Evolutionary conservation across 2,329 filamentous ascomycete genomes (phyloP).

Genomic region (Akanthomyces muscarius): DNA sequence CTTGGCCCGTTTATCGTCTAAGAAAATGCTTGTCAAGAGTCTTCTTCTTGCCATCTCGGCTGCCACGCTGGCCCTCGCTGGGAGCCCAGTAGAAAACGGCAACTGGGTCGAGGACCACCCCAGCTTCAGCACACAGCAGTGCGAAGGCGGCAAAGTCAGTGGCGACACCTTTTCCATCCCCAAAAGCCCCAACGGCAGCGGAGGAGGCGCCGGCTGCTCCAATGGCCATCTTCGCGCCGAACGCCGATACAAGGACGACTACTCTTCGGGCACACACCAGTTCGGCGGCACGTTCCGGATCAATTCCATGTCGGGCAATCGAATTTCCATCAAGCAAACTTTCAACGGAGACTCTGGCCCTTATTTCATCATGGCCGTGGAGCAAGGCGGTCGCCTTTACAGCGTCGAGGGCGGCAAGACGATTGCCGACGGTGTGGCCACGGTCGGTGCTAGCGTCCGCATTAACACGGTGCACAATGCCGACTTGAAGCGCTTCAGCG

Average conservation of each 20-base stretch:
- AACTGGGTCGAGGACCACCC: conserved; percentile 12
- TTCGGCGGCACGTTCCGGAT: conserved; percentile 25
- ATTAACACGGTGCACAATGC: conserved; percentile 26
- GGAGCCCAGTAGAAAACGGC: conserved; percentile 8
- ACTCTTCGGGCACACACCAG: conserved; percentile 16
- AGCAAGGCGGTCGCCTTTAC: conserved; percentile 22
- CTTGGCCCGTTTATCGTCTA: background rate
- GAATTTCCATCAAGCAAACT: conserved; percentile 25
- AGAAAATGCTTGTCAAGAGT: conserved; percentile 8
- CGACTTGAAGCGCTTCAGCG: conserved; percentile 19
- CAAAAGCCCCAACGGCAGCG: background rate
- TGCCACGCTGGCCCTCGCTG: conserved; percentile 1
- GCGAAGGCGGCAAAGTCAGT: conserved; percentile 7
- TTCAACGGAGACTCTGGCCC: conserved; percentile 23
- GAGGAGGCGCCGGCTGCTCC: conserved; percentile 10
- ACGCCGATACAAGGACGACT: conserved; percentile 16
- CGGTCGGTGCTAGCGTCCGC: conserved; percentile 21
- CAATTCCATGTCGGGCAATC: conserved; percentile 23
- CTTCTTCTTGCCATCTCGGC: background rate
- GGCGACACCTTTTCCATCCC: conserved; percentile 14
- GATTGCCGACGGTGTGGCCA: conserved; percentile 21
- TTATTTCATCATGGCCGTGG: conserved; percentile 23
- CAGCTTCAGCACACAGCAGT: conserved; percentile 8
- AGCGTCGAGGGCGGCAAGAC: conserved; percentile 22
- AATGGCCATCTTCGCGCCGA: conserved; percentile 17